Evolutionary conservation across 2,329 filamentous ascomycete species (phyloP), one percentile per base, ranked within the genome.

Genomic region (Pseudophaeomoniella oleicola): DNA sequence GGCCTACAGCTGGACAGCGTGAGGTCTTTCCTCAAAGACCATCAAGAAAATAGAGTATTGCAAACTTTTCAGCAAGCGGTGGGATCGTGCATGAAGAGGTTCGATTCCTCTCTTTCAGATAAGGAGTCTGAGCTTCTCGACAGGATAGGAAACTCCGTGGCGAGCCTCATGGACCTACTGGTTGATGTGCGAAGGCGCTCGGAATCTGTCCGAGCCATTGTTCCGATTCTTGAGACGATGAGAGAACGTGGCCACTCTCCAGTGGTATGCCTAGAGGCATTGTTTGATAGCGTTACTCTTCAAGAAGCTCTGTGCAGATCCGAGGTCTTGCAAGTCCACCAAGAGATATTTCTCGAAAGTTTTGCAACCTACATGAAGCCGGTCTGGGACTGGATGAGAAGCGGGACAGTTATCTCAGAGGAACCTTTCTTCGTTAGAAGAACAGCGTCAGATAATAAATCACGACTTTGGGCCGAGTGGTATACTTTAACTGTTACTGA

Each of bases 381-480:
- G 0, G 79, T 94, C 32, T 71, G 78, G 22, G 62, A 68, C 12
- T 96, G 88, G 88, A 88, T 94, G 76, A 76, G 84, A 47, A 69
- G 74, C 27, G 88, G 88, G 1, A 72, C 76, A 37, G 59, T 94
- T 3, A 62, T 72, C 2, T 67, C 68, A 2, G 77, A 86, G 44
- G 73, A 74, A 42, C 69, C 74, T 1, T 90, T 93, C 51, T 94
- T 94, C 48, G 69, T 94, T 39, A 63, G 67, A 3, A 56, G 68
- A 3, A 63, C 65, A 3, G 62, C 71, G 19, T 66, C 37, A 17
- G 44, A 72, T 14, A 71, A 81, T 3, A 58, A 73, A 10, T 66
- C 72, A 34, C 74, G 74, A 15, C 63, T 90, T 5, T 96, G 88
- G 88, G 70, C 78, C 44, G 69, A 78, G 39, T 75, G 79, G 47